Evolutionary conservation across 2,329 filamentous ascomycete species (phyloP), one percentile per base, ranked within the genome.

Genomic region (Botryotinia convoluta): DNA sequence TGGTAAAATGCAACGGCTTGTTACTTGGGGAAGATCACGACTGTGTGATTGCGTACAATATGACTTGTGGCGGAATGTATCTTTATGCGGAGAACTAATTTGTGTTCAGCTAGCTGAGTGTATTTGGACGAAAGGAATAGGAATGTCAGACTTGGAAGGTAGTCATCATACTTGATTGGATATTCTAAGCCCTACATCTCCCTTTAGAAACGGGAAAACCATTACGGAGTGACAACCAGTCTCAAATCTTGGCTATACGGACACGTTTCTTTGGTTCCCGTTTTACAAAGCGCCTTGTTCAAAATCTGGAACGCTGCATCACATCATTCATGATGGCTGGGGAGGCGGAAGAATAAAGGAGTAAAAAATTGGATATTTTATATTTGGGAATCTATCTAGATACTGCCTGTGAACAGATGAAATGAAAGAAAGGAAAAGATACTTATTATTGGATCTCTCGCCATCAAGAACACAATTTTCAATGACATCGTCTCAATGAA

Each of bases 311-410:
- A 68, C 45, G 18, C 26, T 42, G 35, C 48, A 42, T 29, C 45
- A 51, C 48, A 51, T 54, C 48, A 54, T 68, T 42, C 35, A 68
- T 68, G 18, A 42, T 68, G 64, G 64, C 64, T 68, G 64, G 48
- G 42, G 42, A 64, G n/a, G 61, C 20, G 22, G 14, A 45, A 54
- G 64, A 39, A 68, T 39, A 54, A 68, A 68, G 64, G 64, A 54
- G 45, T 29, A 26, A 22, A 45, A 45, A n/a, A 26, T 64, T 45
- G 39, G 22, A 29, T n/a, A 29, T 7, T 18, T 20, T 16, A 14
- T 9, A 26, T 45, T 8, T 65, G 32, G 29, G 20, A 51, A 65
- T 67, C 18, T 67, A 67, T n/a, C 44, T 39, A 8, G 8, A 44
- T 20, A 32, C 8, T 37, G 37, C 14, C 20, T 12, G 44, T 37